A percentile compares a stretch with the other conserved stretches of the same genome.
Evolutionary conservation across 495 filamentous ascomycete genomes (phyloP).

Genomic region (Astrothelium macrocarpum): DNA sequence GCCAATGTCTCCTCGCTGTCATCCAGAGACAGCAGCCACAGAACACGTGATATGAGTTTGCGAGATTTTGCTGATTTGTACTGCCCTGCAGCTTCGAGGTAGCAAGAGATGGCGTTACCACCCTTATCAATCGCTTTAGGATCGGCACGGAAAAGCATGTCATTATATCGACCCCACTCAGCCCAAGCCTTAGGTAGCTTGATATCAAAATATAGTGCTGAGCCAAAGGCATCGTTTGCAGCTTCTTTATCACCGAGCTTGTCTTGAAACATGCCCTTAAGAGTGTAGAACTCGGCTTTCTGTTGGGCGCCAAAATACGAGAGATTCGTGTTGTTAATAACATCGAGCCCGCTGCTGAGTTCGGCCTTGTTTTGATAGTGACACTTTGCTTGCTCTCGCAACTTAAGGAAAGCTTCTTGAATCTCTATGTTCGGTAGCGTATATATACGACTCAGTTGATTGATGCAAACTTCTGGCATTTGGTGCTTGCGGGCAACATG

Average conservation of each 20-base stretch:
- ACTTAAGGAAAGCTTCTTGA: conserved; percentile 95
- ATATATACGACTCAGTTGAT: conserved; percentile 92
- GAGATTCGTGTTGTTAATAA: conserved; percentile 98
- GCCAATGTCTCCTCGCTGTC: conserved; percentile 72
- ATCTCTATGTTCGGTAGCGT: conserved; percentile 99
- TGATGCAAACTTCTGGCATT: conserved; percentile 93
- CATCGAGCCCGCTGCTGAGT: conserved; percentile 83
- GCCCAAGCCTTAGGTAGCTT: conserved; percentile 96
- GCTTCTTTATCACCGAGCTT: conserved; percentile 83
- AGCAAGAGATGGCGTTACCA: conserved; percentile 87
- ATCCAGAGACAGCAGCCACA: conserved; percentile 94
- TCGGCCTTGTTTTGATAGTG: conserved; percentile 94
- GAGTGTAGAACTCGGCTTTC: conserved; percentile 96
- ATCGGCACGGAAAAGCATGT: conserved; percentile 85
- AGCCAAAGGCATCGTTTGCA: conserved; percentile 86
- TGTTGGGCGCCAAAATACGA: conserved; percentile 94
- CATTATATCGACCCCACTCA: conserved; percentile 98
- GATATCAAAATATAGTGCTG: conserved; percentile 89
- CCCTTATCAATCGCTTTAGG: conserved; percentile 68
- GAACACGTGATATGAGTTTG: conserved; percentile 84
- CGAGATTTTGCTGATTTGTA: conserved; percentile 96
- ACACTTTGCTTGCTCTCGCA: conserved; percentile 94
- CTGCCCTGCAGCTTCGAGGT: conserved; percentile 87
- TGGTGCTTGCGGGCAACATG: conserved; percentile 96
- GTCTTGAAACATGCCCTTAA: conserved; percentile 98